Percentiles rank a stretch among this genome's conserved stretches.
phyloP scores from a whole-genome alignment of 768 basidiomycete genomes.

The Thelephora ganbajun region DNA sequence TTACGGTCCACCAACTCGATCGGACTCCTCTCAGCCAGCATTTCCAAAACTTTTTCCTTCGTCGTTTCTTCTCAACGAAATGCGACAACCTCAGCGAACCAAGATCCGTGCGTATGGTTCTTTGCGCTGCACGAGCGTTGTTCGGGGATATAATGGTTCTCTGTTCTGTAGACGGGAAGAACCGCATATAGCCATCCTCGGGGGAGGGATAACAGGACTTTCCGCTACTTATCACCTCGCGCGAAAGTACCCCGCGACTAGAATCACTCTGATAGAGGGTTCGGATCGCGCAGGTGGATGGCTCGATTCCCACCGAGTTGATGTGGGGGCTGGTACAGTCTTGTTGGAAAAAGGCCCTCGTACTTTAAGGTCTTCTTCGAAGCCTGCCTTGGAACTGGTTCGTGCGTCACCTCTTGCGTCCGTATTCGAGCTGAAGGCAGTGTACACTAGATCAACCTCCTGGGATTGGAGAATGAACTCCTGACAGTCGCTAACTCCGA shows the following conservation, averaged over 20 bases:
- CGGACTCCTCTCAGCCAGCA: too few species aligned
- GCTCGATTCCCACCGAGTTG: slow-evolving; percentile 49
- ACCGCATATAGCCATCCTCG: slow-evolving; percentile 50
- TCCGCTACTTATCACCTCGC: slow-evolving; percentile 71
- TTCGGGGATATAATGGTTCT: too few species aligned
- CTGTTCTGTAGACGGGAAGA: too few species aligned
- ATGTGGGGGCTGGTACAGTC: slow-evolving; percentile 24
- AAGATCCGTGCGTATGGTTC: too few species aligned
- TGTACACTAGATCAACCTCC: slow-evolving; percentile 52
- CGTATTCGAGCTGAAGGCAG: not conserved
- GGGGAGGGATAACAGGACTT: slow-evolving; percentile 73
- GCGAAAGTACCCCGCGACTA: slow-evolving; percentile 40
- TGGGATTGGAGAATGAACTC: slow-evolving; percentile 44
- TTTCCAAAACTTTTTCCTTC: too few species aligned
- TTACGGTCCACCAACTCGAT: too few species aligned
- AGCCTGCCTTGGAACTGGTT: slow-evolving; percentile 68
- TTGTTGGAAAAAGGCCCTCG: slow-evolving; percentile 80
- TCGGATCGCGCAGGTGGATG: slow-evolving; percentile 68
- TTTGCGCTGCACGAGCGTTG: too few species aligned
- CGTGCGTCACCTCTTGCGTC: slow-evolving; percentile 15
- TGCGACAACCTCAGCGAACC: too few species aligned
- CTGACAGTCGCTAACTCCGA: slow-evolving; percentile 54
- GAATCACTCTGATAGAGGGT: slow-evolving; percentile 60
- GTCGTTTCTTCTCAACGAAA: too few species aligned
- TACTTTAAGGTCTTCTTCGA: slow-evolving; percentile 68